These are phyloP conservation scores for Tilletia walkeri DNA, from an alignment of 1,284 basidiomycete species.

Conservation along the genomic window DNA sequence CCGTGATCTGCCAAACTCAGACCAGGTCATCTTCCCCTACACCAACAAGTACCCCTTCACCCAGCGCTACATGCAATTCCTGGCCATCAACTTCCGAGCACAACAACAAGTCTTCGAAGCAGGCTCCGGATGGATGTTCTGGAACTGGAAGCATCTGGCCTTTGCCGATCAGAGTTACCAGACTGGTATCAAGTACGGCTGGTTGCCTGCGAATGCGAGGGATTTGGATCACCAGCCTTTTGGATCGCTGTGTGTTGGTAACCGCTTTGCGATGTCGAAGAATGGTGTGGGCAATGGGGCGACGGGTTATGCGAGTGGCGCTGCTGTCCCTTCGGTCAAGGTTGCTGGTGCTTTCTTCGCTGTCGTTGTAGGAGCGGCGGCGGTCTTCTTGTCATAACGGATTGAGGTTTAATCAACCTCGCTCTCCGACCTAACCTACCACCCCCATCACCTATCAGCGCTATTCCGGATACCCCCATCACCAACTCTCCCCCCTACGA, in stretches of 20 bases:
- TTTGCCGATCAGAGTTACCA: constrained; percentile 53
- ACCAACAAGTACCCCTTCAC: constrained; percentile 41
- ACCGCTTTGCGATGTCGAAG: not conserved
- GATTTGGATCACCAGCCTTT: not conserved
- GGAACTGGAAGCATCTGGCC: constrained; percentile 72
- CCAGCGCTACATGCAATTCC: constrained; percentile 29
- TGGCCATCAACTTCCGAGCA: constrained; percentile 19
- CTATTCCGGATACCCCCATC: too few relatives aligned
- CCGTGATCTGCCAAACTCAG: constrained; percentile 34
- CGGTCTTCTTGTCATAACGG: too few relatives aligned
- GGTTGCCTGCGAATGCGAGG: constrained; percentile 30
- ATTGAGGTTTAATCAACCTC: too few relatives aligned
- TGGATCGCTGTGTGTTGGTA: constrained; percentile 1
- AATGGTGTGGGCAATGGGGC: not conserved
- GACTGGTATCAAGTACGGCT: constrained; percentile 49
- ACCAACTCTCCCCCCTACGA: too few relatives aligned
- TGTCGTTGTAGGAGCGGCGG: too few relatives aligned
- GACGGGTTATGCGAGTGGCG: not conserved
- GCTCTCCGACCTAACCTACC: too few relatives aligned
- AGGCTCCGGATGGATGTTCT: constrained; percentile 65
- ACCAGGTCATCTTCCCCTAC: constrained; percentile 40
- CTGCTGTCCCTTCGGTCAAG: not conserved
- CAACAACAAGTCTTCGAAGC: constrained; percentile 24
- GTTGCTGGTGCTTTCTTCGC: not conserved
- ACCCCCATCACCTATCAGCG: too few relatives aligned